Evolutionary conservation across 257 asterid species (phyloP).

Genomic region (Lycium ferocissimum): DNA sequence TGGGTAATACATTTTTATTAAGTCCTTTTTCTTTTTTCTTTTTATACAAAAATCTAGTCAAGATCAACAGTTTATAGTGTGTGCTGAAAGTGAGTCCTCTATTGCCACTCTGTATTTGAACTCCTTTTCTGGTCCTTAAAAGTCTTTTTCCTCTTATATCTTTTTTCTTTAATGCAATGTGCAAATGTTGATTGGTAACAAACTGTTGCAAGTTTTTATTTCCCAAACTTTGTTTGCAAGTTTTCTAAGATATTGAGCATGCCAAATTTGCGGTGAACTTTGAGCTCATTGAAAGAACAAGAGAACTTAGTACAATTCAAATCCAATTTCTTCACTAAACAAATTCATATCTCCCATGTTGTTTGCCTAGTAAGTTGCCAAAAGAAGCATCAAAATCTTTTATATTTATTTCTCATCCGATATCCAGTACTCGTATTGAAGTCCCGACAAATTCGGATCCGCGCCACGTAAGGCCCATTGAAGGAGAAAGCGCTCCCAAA

Average conservation of each 20-base stretch:
- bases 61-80: not conserved
- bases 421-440: rapidly evolving
- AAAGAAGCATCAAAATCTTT: not conserved
- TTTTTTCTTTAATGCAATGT: not conserved
- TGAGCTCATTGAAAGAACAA: not conserved
- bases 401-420: not conserved
- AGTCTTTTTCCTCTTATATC: not conserved
- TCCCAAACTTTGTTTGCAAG: not conserved
- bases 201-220: not conserved
- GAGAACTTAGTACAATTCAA: not conserved
- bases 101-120: too few species aligned
- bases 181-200: not conserved
- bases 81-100: too few species aligned
- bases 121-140: too few species aligned
- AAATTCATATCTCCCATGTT: not conserved
- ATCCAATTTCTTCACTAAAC: not conserved
- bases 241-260: constrained; percentile 6
- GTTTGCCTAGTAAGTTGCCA: constrained; percentile 3
- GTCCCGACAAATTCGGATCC: not conserved
- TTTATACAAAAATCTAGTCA: not conserved
- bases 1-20: not conserved
- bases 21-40: not conserved
- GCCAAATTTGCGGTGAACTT: not conserved
- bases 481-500: not conserved
- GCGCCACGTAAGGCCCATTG: not conserved